A percentile compares a stretch with the other conserved stretches of the same genome.
Evolutionary conservation across 108 stramenopile genomes (phyloP).

Genomic region (Schizochytrium sp.): DNA sequence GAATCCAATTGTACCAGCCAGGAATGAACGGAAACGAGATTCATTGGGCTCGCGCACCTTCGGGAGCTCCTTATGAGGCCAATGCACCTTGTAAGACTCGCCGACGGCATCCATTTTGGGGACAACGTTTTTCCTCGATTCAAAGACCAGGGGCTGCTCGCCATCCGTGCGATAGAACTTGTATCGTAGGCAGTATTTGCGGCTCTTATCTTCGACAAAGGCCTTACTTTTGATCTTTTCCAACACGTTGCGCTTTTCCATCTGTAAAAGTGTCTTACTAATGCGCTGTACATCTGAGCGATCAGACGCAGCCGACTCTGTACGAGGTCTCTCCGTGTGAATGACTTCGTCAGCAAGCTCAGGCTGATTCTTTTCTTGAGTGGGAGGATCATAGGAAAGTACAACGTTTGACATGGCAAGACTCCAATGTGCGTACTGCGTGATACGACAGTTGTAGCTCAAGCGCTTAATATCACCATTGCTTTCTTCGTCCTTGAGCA

Average conservation of each 20-base stretch:
- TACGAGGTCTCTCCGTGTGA: not conserved
- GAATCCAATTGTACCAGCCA: constrained; percentile 6
- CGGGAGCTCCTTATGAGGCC: constrained; percentile 16
- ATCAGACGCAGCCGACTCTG: constrained; percentile 50
- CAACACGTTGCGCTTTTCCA: constrained; percentile 21
- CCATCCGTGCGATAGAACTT: not conserved
- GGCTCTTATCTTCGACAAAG: not conserved
- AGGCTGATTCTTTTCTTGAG: not conserved
- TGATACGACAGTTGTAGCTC: constrained; percentile 58
- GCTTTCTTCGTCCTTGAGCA: not conserved
- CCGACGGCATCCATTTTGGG: constrained; percentile 47
- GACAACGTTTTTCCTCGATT: constrained; percentile 15
- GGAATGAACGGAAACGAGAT: constrained; percentile 43
- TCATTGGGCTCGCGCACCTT: constrained; percentile 13
- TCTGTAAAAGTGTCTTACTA: constrained; percentile 23
- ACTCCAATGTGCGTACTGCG: constrained; percentile 53
- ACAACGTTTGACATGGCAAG: constrained; percentile 19
- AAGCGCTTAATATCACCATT: not conserved
- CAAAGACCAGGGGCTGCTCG: constrained; percentile 13
- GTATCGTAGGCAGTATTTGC: constrained; percentile 34
- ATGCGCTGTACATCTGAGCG: constrained; percentile 28
- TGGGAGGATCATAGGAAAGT: constrained; percentile 7
- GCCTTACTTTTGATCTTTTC: not conserved
- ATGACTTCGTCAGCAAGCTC: not conserved
- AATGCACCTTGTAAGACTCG: constrained; percentile 51